These are phyloP conservation scores for Letharia columbiana DNA, from an alignment of 495 filamentous ascomycete species.

Conservation along the genomic window DNA sequence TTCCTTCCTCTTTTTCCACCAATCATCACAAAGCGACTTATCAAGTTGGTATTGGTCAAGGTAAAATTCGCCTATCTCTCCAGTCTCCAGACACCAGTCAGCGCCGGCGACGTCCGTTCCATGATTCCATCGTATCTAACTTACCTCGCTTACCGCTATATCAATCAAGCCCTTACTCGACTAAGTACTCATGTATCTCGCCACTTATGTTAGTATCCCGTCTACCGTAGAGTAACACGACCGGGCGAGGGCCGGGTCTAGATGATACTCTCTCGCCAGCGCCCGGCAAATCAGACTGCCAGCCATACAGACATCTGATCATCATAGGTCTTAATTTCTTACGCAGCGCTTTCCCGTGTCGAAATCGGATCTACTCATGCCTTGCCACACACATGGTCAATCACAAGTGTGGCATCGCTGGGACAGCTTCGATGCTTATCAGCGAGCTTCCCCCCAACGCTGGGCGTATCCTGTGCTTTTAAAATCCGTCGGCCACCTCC, in stretches of 20 bases:
- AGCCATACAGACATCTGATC: neutral
- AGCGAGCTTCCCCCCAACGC: slow-evolving; percentile 5
- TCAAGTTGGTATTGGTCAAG: neutral
- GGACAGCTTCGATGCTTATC: slow-evolving; percentile 6
- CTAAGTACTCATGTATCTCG: neutral
- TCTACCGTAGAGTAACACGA: neutral
- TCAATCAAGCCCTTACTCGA: neutral
- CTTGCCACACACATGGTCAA: neutral
- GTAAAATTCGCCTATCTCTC: slow-evolving; percentile 9
- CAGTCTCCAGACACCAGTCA: neutral
- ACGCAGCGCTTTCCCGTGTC: neutral
- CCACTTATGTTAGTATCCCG: neutral
- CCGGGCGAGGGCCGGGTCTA: slow-evolving; percentile 11
- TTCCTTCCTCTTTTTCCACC: neutral
- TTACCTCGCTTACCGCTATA: neutral
- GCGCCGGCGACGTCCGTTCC: neutral
- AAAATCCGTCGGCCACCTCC: slow-evolving; percentile 22
- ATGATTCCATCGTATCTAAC: neutral
- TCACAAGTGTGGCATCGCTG: neutral
- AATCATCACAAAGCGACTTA: slow-evolving; percentile 11
- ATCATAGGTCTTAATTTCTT: neutral
- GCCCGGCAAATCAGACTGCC: neutral
- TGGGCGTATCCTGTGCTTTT: neutral
- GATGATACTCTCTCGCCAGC: slow-evolving; percentile 5
- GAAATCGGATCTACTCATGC: neutral